Evolutionary conservation across 352 stramenopile genomes (phyloP), one percentile per base, ranked within the genome.

Genomic region (Globisporangium irregulare): DNA sequence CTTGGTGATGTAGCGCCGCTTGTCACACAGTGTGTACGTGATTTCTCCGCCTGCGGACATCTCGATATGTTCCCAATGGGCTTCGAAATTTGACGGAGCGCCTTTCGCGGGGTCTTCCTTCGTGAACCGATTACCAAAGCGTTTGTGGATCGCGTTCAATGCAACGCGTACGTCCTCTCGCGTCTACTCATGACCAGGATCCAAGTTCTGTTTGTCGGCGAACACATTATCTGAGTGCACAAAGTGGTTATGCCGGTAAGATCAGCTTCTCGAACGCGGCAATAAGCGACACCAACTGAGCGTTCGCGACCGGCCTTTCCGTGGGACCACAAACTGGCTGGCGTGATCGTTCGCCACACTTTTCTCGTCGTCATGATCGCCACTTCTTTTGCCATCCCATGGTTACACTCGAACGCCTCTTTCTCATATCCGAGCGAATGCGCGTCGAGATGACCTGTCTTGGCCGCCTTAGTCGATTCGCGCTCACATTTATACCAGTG

Each of bases 111-210:
- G 25, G 25, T 66, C 50, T 20, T 27, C 20, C 2, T 56, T 38
- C 22, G 38, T 25, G 22, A 64, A 64, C 1, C 38, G 58, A 48
- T 63, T 22, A 36, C 58, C 57, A 48, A 62, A 55, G 57, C 20
- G 9, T 2, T 20, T n/a, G 36, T 25, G 29, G n/a, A 62, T 22
- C 20, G 32, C 34, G 57, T 62, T 62, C 8, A 62, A 36, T 8
- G 57, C 57, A 24, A 62, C 57, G 9, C 34, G 57, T n/a, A 62
- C 34, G 25, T 62, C 57, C 27, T 62, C 56, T 34, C 57, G 34
- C 4, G 27, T 62, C 57, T 34, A 62, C n/a, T 51, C 34, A n/a
- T 62, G 57, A 18, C 18, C 24, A 6, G 10, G 0, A 6, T 41
- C 0, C 20, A 62, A 27, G 4, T 4, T 62, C 12, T 27, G n/a